Evolutionary conservation across 805 yeast species (phyloP).

Genomic region (Isabelozyma heimii): DNA sequence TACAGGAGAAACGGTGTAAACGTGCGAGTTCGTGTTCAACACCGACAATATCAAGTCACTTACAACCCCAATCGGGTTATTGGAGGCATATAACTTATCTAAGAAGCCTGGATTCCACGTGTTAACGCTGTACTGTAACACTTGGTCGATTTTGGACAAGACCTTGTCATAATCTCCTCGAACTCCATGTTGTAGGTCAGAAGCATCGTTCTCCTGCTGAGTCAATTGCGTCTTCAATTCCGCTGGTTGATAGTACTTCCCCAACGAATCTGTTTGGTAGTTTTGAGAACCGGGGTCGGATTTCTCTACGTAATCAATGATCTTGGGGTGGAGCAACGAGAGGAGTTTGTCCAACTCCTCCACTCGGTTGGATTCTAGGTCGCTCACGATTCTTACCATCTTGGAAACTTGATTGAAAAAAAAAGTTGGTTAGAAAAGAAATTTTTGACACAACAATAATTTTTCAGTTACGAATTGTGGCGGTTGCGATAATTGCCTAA

Average conservation of each 20-base stretch:
- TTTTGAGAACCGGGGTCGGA: slow-evolving; percentile 36
- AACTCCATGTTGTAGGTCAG: slow-evolving; percentile 21
- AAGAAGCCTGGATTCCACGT: slow-evolving; percentile 88
- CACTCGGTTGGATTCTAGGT: slow-evolving; percentile 50
- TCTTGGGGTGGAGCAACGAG: slow-evolving; percentile 46
- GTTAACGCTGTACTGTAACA: slow-evolving; percentile 66
- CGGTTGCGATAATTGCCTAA: background rate
- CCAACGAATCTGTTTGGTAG: slow-evolving; percentile 45
- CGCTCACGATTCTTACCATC: background rate
- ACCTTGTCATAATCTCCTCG: slow-evolving; percentile 43
- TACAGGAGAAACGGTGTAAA: slow-evolving; percentile 81
- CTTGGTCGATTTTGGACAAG: slow-evolving; percentile 48
- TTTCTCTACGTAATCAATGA: slow-evolving; percentile 50
- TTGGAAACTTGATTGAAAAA: background rate
- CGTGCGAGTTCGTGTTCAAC: slow-evolving; percentile 82
- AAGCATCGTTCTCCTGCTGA: slow-evolving; percentile 32
- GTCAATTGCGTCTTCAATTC: slow-evolving; percentile 35
- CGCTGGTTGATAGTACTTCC: slow-evolving; percentile 50
- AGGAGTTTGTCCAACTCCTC: slow-evolving; percentile 57
- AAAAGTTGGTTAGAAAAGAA: background rate
- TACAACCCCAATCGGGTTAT: slow-evolving; percentile 79
- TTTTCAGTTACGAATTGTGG: background rate
- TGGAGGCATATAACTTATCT: slow-evolving; percentile 83
- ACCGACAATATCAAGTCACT: slow-evolving; percentile 67
- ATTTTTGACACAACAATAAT: no score